Conservation (phyloP, 208 protist species). For the Naegleria fowleri region DNA sequence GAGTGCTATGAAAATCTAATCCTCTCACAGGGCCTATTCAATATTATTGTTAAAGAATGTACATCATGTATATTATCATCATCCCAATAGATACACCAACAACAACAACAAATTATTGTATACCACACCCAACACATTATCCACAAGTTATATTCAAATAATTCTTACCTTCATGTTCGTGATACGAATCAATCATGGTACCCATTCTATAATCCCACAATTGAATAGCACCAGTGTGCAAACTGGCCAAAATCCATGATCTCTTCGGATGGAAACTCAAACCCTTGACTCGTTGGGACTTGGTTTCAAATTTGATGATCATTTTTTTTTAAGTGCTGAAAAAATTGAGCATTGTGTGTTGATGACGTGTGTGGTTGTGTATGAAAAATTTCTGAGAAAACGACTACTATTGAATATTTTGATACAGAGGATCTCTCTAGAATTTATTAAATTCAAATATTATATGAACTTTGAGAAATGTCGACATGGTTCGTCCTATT, state of each 20-base stretch:
- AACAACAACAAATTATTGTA: too few species aligned
- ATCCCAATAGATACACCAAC: constrained; percentile 26
- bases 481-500: too few species aligned
- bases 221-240: constrained; percentile 97
- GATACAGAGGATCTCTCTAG: too few species aligned
- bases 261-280: constrained; percentile 94
- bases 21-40: constrained; percentile 76
- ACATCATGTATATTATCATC: constrained; percentile 14
- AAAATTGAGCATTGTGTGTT: not conserved
- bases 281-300: constrained; percentile 94
- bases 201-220: constrained; percentile 98
- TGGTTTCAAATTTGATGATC: constrained; percentile 96
- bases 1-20: constrained; percentile 94
- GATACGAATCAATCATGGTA: constrained; percentile 89
- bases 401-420: too few species aligned
- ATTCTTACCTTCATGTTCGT: constrained; percentile 81
- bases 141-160: constrained; percentile 28
- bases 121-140: constrained; percentile 2
- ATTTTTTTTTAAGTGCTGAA: constrained; percentile 46
- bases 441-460: too few species aligned
- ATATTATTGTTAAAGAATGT: not conserved
- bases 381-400: too few species aligned
- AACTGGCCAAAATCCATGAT: constrained; percentile 93
- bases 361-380: too few species aligned
- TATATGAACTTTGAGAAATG: too few species aligned